These are phyloP conservation scores for Botrytis squamosa DNA, from an alignment of 2,329 filamentous ascomycete genomes.

Conservation along the genomic window DNA sequence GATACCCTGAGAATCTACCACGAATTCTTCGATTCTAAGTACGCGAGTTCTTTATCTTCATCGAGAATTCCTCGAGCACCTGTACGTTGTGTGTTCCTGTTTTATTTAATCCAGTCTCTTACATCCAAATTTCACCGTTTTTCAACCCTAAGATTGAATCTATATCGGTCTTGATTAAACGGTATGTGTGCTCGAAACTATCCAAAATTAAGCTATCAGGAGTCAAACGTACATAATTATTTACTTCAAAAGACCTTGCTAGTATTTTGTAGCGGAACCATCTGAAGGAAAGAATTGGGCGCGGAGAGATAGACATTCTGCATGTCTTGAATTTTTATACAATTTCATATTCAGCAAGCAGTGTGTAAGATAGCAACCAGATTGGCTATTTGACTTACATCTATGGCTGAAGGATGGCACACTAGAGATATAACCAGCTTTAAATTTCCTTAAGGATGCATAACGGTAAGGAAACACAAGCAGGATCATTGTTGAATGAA, in stretches of 20 bases:
- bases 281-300: no score
- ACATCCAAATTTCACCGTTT: background rate
- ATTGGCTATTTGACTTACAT: background rate
- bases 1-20: background rate
- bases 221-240: no score
- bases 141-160: no score
- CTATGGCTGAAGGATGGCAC: background rate
- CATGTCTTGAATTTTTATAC: no score
- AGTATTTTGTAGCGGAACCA: no score
- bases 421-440: background rate
- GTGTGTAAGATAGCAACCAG: background rate
- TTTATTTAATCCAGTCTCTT: fast-evolving
- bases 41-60: background rate
- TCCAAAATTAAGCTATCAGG: background rate
- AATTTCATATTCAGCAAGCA: background rate
- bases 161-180: no score
- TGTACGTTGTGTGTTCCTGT: fast-evolving
- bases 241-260: no score
- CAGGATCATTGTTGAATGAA: background rate
- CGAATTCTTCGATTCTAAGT: background rate
- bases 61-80: background rate
- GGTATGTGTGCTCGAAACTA: background rate
- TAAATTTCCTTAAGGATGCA: background rate
- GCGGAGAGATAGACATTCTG: no score
- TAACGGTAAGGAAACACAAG: background rate